Percentiles rank a stretch among this genome's conserved stretches.
phyloP scores from a whole-genome alignment of 495 filamentous ascomycete species.

The Aspergillus olivimuriae region DNA sequence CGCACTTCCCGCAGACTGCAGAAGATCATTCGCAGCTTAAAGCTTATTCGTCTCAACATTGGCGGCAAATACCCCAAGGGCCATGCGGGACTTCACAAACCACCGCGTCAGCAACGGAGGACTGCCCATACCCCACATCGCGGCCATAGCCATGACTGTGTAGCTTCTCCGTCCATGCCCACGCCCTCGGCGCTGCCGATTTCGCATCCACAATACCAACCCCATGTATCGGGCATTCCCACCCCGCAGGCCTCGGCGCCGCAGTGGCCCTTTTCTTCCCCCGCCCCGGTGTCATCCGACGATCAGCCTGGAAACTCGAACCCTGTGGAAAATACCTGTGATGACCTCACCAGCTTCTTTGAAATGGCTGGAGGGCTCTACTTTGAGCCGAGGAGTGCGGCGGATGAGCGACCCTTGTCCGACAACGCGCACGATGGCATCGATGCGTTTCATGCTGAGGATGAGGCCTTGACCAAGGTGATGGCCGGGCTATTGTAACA shows the following conservation, averaged over 20 bases:
- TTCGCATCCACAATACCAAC: neutral
- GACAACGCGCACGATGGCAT: slow-evolving; percentile 11
- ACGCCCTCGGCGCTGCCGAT: slow-evolving; percentile 8
- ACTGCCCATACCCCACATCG: neutral
- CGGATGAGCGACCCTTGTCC: slow-evolving; percentile 4
- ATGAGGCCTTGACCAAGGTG: slow-evolving; percentile 35
- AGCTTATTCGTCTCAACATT: slow-evolving; percentile 27
- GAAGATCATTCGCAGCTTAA: slow-evolving; percentile 35
- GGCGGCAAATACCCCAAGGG: too few species aligned
- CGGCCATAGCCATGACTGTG: neutral
- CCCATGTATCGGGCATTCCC: slow-evolving; percentile 7
- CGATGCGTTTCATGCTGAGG: slow-evolving; percentile 32
- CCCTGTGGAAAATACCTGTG: slow-evolving; percentile 21
- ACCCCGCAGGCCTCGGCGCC: slow-evolving; percentile 11
- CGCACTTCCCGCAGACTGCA: slow-evolving; percentile 31
- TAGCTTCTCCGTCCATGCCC: neutral
- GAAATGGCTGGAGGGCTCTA: slow-evolving; percentile 37
- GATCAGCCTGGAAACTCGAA: neutral
- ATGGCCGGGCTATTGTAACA: slow-evolving; percentile 36
- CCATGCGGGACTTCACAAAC: neutral
- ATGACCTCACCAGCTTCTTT: slow-evolving; percentile 40
- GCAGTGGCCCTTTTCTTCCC: slow-evolving; percentile 17
- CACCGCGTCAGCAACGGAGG: neutral
- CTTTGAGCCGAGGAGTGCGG: slow-evolving; percentile 18
- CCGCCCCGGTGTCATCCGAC: slow-evolving; percentile 3